phyloP scores from a whole-genome alignment of 164 flowering plant species.

The Paratinospora sagittata region DNA sequence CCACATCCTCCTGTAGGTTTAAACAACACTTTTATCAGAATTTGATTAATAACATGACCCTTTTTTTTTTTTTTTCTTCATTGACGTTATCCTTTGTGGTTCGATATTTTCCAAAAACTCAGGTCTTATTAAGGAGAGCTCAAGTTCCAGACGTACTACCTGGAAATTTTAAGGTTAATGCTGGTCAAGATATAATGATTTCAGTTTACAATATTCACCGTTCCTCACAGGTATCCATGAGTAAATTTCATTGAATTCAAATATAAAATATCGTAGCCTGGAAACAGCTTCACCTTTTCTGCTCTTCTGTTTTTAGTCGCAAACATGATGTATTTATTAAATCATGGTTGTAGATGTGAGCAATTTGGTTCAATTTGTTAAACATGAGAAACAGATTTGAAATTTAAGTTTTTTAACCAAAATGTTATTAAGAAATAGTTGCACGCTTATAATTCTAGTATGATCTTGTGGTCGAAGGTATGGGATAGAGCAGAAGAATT shows the following conservation, averaged over 20 bases:
- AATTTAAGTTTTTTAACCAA: background rate
- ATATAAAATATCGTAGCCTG: background rate
- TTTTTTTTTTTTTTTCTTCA: background rate
- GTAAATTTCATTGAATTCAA: background rate
- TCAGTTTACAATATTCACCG: constrained; percentile 92
- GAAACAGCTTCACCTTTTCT: background rate
- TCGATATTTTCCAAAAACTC: constrained; percentile 5
- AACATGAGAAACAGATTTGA: background rate
- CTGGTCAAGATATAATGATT: constrained; percentile 96
- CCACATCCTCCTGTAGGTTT: constrained; percentile 96
- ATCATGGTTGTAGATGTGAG: no score
- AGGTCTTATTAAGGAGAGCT: constrained; percentile 93
- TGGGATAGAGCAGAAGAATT: constrained; percentile 95
- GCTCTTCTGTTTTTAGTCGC: background rate
- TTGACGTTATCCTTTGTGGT: background rate
- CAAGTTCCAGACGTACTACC: constrained; percentile 73
- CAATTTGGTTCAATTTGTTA: no score
- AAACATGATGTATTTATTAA: background rate
- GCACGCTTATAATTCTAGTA: background rate
- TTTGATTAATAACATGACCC: background rate
- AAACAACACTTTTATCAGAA: constrained; percentile 3
- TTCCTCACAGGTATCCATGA: constrained; percentile 58
- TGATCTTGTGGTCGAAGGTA: constrained; percentile 41
- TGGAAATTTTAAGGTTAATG: constrained; percentile 74
- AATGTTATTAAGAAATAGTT: background rate